Evolutionary conservation across 257 asterid species (phyloP).

Genomic region (Ilex aquifolium): DNA sequence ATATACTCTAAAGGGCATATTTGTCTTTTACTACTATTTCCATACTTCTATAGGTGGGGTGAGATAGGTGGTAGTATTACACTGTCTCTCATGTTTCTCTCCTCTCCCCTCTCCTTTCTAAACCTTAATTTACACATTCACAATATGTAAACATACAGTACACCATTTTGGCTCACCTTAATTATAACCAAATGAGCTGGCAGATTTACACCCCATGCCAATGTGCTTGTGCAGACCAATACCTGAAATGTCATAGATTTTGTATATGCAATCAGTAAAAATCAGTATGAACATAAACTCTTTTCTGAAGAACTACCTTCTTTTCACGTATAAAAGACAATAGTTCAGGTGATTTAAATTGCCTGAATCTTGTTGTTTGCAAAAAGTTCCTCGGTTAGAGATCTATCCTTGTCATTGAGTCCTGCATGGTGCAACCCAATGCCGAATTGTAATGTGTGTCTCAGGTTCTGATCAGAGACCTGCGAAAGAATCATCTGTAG

Average conservation of each 20-base stretch:
- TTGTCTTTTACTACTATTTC: too few species aligned
- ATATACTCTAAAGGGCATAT: too few species aligned
- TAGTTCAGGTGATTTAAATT: constrained; percentile 17
- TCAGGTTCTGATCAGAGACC: constrained; percentile 87
- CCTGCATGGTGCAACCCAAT: constrained; percentile 99
- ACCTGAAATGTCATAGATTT: constrained; percentile 42
- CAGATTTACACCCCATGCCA: constrained; percentile 99
- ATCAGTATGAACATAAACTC: constrained; percentile 12
- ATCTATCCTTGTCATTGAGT: constrained; percentile 87
- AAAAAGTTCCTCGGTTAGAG: constrained; percentile 96
- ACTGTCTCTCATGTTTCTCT: too few species aligned
- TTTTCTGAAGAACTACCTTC: constrained; percentile 9
- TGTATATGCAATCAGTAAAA: constrained; percentile 7
- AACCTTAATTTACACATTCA: too few species aligned
- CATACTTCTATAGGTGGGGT: too few species aligned
- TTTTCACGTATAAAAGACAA: constrained; percentile 15
- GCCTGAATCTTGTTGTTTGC: constrained; percentile 96
- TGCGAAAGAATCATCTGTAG: constrained; percentile 96
- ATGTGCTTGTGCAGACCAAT: constrained; percentile 94
- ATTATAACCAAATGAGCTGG: constrained; percentile 97
- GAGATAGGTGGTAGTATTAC: too few species aligned
- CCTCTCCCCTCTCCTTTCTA: too few species aligned
- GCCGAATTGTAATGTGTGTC: constrained; percentile 97
- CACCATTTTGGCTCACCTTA: constrained; percentile 47
- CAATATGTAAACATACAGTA: too few species aligned